These are phyloP conservation scores for Argentina anserina DNA, from an alignment of 306 rosid genomes.

Conservation along the genomic window DNA sequence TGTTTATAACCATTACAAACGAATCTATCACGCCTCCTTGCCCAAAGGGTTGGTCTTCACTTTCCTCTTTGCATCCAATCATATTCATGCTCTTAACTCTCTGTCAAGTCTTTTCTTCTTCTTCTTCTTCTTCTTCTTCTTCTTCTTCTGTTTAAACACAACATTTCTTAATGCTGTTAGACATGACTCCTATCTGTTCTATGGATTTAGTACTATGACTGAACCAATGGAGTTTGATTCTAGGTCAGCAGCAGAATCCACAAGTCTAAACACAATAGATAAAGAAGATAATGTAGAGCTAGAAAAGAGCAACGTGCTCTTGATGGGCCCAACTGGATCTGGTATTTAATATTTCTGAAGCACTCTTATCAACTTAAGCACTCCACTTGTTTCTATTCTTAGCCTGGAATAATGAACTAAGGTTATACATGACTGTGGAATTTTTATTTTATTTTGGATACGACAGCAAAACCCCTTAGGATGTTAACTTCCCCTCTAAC, in stretches of 20 bases:
- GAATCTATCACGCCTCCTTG: constrained; percentile 71
- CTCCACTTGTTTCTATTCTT: constrained; percentile 7
- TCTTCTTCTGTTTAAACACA: background rate
- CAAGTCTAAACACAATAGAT: constrained; percentile 41
- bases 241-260: constrained; percentile 62
- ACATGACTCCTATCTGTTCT: background rate
- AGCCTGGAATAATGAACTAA: background rate
- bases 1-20: constrained; percentile 93
- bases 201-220: constrained; percentile 19
- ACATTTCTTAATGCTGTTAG: background rate
- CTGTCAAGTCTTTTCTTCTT: background rate
- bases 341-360: constrained; percentile 42
- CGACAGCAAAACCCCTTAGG: background rate
- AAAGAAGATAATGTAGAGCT: constrained; percentile 78
- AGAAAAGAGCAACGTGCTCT: constrained; percentile 95
- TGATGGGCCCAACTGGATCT: constrained; percentile 99
- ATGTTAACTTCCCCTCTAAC: constrained; percentile 27
- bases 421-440: background rate
- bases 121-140: background rate
- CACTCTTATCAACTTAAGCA: constrained; percentile 16
- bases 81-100: background rate
- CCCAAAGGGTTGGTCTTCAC: constrained; percentile 65
- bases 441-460: background rate
- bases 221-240: constrained; percentile 35
- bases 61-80: background rate